phyloP scores from a whole-genome alignment of 2,329 filamentous ascomycete genomes.

The Penicillium brevicompactum region DNA sequence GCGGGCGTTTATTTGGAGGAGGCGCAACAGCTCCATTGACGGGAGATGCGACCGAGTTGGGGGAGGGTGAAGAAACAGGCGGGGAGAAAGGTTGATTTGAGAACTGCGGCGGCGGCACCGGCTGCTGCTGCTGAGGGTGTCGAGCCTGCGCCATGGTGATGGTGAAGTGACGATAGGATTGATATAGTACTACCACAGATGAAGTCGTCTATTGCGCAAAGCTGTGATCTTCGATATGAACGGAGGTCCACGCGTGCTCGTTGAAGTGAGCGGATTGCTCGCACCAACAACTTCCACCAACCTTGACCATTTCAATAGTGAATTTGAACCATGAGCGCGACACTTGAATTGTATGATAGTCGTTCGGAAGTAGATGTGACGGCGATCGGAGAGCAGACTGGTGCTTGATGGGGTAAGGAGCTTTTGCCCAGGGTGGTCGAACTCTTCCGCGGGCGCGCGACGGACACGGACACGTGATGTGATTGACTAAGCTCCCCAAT shows the following conservation, averaged over 20 bases:
- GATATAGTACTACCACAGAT: constrained; percentile 11
- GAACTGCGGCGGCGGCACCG: constrained; percentile 45
- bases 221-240: constrained; percentile 23
- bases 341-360: neutral
- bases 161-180: constrained; percentile 8
- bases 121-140: constrained; percentile 24
- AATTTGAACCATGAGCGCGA: constrained; percentile 22
- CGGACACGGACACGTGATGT: constrained; percentile 22
- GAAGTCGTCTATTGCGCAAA: constrained; percentile 22
- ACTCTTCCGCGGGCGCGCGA: constrained; percentile 28
- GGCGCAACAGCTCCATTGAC: constrained; percentile 54
- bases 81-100: constrained; percentile 63
- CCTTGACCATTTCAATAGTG: constrained; percentile 42
- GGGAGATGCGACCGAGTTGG: constrained; percentile 55
- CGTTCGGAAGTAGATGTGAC: neutral
- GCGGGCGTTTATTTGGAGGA: constrained; percentile 73
- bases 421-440: constrained; percentile 20
- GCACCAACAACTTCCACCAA: constrained; percentile 36
- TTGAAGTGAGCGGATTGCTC: constrained; percentile 43
- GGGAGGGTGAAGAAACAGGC: constrained; percentile 63
- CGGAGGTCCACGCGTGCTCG: constrained; percentile 33
- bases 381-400: constrained; percentile 9
- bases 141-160: constrained; percentile 63
- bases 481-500: constrained; percentile 16
- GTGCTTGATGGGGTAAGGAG: constrained; percentile 20